phyloP scores from a whole-genome alignment of 2,329 filamentous ascomycete genomes.

The Bipolaris sorokiniana region DNA sequence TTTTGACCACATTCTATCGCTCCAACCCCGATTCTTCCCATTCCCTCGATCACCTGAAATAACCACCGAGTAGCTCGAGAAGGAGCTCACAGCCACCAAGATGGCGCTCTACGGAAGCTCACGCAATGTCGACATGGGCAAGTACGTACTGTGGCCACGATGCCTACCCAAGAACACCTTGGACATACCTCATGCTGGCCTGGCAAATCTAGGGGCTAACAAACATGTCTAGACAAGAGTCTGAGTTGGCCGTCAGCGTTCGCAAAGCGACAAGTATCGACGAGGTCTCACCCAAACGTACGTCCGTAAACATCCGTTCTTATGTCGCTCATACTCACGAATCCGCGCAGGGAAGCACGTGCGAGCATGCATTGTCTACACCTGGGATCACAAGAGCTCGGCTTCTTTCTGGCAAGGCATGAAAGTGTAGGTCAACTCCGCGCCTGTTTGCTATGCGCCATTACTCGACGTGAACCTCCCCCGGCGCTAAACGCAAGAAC shows the following conservation, averaged over 20 bases:
- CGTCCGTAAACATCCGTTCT: conserved; percentile 16
- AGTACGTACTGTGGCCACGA: conserved; percentile 51
- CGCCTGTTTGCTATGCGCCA: not conserved
- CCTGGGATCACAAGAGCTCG: conserved; percentile 98
- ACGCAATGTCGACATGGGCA: conserved; percentile 67
- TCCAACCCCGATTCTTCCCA: not conserved
- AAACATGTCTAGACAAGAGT: conserved; percentile 58
- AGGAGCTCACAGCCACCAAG: conserved; percentile 29
- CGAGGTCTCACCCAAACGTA: conserved; percentile 72
- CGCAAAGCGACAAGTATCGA: conserved; percentile 71
- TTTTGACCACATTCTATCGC: conserved; percentile 18
- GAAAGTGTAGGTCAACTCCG: conserved; percentile 76
- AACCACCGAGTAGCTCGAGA: conserved; percentile 13
- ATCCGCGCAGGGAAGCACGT: conserved; percentile 79
- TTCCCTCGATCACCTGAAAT: conserved; percentile 13
- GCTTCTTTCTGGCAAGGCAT: conserved; percentile 96
- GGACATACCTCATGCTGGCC: not conserved
- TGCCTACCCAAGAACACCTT: not conserved
- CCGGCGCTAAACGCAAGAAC: conserved; percentile 21
- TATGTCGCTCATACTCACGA: conserved; percentile 37
- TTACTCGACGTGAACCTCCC: not conserved
- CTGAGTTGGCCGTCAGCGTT: conserved; percentile 70
- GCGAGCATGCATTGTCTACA: conserved; percentile 96
- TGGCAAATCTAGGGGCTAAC: conserved; percentile 1
- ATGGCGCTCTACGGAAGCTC: conserved; percentile 53